Evolutionary conservation across 352 stramenopile genomes (phyloP).

Genomic region (Globisporangium yorkense): DNA sequence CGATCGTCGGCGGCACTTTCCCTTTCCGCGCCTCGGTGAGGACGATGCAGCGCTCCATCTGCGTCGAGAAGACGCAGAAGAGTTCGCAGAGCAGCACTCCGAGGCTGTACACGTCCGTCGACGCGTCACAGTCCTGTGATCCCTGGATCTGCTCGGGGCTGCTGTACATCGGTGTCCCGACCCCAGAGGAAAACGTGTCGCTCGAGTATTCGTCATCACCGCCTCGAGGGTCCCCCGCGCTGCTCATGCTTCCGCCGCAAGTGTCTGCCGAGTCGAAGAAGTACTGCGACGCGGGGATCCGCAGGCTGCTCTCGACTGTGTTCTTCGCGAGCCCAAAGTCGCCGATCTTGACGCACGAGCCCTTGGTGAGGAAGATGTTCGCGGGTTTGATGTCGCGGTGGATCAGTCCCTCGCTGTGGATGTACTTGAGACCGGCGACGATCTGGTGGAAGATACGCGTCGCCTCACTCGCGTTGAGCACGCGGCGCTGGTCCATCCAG

Average conservation of each 20-base stretch:
- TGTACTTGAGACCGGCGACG: conserved; percentile 68
- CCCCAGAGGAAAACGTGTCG: conserved; percentile 54
- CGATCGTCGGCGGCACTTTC: conserved; percentile 26
- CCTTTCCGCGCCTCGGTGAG: conserved; percentile 42
- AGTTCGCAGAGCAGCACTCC: conserved; percentile 69
- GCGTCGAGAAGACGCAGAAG: conserved; percentile 67
- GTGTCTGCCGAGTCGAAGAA: conserved; percentile 29
- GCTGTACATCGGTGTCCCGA: conserved; percentile 70
- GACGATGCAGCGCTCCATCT: conserved; percentile 72
- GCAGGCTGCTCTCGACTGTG: conserved; percentile 47
- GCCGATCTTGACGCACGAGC: conserved; percentile 76
- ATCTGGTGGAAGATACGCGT: conserved; percentile 73
- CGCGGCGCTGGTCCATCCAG: conserved; percentile 55
- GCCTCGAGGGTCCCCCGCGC: conserved; percentile 17
- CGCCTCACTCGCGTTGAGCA: conserved; percentile 38
- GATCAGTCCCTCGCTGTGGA: conserved; percentile 65
- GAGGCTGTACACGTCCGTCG: conserved; percentile 72
- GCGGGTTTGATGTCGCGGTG: conserved; percentile 80
- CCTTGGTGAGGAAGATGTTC: conserved; percentile 74
- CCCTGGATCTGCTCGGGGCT: conserved; percentile 64
- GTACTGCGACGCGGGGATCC: conserved; percentile 50
- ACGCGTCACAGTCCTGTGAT: conserved; percentile 28
- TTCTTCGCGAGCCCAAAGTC: conserved; percentile 81
- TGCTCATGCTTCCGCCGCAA: conserved; percentile 15
- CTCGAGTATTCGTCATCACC: conserved; percentile 5